These are phyloP conservation scores for Gymnopilus junonius DNA, from an alignment of 768 basidiomycete species.

Conservation along the genomic window DNA sequence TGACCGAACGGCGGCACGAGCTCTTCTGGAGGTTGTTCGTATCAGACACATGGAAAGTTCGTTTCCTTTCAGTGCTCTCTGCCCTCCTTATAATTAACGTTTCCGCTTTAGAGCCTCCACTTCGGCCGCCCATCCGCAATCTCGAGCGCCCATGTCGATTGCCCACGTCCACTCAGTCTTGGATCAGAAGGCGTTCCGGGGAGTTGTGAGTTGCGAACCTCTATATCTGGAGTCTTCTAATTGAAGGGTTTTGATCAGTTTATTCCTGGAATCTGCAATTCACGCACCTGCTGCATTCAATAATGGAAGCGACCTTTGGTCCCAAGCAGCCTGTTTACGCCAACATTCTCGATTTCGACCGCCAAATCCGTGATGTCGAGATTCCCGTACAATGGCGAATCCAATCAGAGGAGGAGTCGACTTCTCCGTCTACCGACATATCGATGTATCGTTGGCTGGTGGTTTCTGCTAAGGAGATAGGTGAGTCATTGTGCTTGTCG, in stretches of 20 bases:
- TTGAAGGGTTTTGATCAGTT: constrained; percentile 37
- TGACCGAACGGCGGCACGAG: constrained; percentile 50
- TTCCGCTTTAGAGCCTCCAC: constrained; percentile 53
- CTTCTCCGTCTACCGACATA: constrained; percentile 22
- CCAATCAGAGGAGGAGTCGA: constrained; percentile 30
- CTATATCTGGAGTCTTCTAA: background rate
- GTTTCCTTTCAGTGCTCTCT: constrained; percentile 9
- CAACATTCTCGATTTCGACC: constrained; percentile 60
- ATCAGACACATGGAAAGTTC: constrained; percentile 65
- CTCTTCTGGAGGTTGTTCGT: constrained; percentile 75
- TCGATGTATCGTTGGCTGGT: constrained; percentile 49
- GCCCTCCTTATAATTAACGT: background rate
- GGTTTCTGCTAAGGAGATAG: constrained; percentile 52
- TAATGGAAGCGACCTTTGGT: constrained; percentile 56
- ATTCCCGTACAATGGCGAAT: constrained; percentile 50
- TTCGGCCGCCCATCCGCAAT: constrained; percentile 65
- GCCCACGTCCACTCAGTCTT: constrained; percentile 43
- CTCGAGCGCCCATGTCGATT: constrained; percentile 56
- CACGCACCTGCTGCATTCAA: constrained; percentile 52
- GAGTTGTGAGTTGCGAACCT: constrained; percentile 7
- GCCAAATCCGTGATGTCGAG: constrained; percentile 61
- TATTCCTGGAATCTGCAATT: constrained; percentile 61
- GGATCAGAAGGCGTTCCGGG: constrained; percentile 1
- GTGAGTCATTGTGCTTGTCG: constrained; percentile 29
- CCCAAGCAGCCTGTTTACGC: constrained; percentile 55